Conservation (phyloP, 768 basidiomycete species). For the Harrya chromipes region DNA sequence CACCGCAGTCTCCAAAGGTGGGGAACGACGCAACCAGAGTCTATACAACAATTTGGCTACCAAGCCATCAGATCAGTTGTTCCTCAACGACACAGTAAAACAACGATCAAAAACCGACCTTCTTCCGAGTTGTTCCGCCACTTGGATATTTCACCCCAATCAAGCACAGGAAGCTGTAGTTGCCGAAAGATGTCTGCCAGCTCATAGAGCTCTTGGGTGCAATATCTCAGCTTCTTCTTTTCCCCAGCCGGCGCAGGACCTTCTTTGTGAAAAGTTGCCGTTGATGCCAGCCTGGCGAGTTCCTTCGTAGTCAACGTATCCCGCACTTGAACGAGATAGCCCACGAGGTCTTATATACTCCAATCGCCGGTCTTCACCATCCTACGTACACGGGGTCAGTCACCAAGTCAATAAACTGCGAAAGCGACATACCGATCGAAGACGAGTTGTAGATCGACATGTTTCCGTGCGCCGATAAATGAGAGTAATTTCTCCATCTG, state of each 20-base stretch:
- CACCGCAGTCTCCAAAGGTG: slow-evolving; percentile 64
- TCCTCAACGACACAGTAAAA: background rate
- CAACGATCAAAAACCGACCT: slow-evolving; percentile 45
- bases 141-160: slow-evolving; percentile 77
- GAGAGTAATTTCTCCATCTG: slow-evolving; percentile 67
- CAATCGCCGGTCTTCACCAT: slow-evolving; percentile 90
- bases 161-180: slow-evolving; percentile 76
- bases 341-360: slow-evolving; percentile 80
- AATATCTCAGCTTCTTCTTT: slow-evolving; percentile 47
- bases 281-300: slow-evolving; percentile 50
- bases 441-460: slow-evolving; percentile 91
- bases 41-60: slow-evolving; percentile 78
- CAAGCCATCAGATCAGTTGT: slow-evolving; percentile 1
- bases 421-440: slow-evolving; percentile 66
- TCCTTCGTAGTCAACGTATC: slow-evolving; percentile 58
- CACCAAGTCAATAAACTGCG: background rate
- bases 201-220: slow-evolving; percentile 80
- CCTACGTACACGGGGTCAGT: slow-evolving; percentile 34
- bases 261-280: slow-evolving; percentile 76
- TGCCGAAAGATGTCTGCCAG: slow-evolving; percentile 69
- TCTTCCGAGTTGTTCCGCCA: slow-evolving; percentile 86
- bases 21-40: slow-evolving; percentile 65
- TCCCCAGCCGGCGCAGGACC: slow-evolving; percentile 20
- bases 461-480: slow-evolving; percentile 80
- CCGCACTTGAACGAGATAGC: slow-evolving; percentile 83